Percentiles rank a stretch among this genome's conserved stretches.
phyloP scores from a whole-genome alignment of 495 filamentous ascomycete species.

The Barbatosphaeria neglecta region DNA sequence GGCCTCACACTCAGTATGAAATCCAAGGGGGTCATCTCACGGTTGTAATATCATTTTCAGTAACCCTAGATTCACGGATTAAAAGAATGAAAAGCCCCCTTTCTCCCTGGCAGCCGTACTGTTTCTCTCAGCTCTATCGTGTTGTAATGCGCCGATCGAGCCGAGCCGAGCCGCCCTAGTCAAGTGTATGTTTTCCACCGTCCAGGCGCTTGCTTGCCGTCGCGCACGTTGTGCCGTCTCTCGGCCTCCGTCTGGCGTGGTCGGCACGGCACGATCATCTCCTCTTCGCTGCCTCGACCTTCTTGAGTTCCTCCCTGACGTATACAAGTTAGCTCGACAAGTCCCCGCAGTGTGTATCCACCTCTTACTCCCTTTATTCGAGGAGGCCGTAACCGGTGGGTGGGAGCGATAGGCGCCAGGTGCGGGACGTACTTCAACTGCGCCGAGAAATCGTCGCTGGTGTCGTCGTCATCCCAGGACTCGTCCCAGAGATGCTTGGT shows the following conservation, averaged over 20 bases:
- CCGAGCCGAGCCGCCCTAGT: not conserved
- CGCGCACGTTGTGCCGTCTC: constrained; percentile 1
- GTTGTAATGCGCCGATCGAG: constrained; percentile 10
- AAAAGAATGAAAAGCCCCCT: constrained; percentile 3
- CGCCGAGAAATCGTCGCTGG: constrained; percentile 87
- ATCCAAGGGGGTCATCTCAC: not conserved
- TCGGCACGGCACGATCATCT: constrained; percentile 26
- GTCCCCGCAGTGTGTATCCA: not conserved
- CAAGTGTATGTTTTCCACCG: constrained; percentile 3
- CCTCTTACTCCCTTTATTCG: too few relatives aligned
- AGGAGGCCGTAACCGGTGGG: too few relatives aligned
- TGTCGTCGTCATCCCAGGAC: constrained; percentile 99
- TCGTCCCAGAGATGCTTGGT: constrained; percentile 94
- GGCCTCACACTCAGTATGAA: too few relatives aligned
- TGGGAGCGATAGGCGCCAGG: too few relatives aligned
- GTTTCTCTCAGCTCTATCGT: constrained; percentile 3
- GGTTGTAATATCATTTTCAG: not conserved
- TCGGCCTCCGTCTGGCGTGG: not conserved
- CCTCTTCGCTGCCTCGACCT: constrained; percentile 64
- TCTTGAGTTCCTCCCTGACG: constrained; percentile 88
- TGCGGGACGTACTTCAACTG: constrained; percentile 69
- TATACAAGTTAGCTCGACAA: constrained; percentile 9
- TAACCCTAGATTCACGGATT: constrained; percentile 7
- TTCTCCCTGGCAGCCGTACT: too few relatives aligned
- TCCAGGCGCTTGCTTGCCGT: too few relatives aligned